A percentile compares a stretch with the other conserved stretches of the same genome.
Evolutionary conservation across 257 asterid genomes (phyloP).

Genomic region (Solanum pinnatisectum): DNA sequence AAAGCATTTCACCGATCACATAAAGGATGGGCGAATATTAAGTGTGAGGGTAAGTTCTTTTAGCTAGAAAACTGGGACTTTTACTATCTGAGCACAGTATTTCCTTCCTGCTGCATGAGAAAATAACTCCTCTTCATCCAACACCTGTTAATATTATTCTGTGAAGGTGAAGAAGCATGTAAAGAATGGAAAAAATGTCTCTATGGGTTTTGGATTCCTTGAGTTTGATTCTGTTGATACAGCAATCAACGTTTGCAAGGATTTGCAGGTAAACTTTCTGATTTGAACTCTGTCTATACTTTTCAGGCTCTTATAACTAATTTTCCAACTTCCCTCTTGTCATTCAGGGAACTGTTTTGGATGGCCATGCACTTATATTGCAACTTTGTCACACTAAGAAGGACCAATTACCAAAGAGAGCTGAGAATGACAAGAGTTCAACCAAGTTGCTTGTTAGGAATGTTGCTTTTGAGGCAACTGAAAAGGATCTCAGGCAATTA

Average conservation of each 20-base stretch:
- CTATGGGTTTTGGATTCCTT: constrained; percentile 91
- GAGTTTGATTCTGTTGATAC: constrained; percentile 85
- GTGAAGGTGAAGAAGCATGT: constrained; percentile 76
- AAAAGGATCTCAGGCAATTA: constrained; percentile 77
- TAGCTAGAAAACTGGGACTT: background rate
- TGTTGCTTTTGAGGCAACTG: constrained; percentile 96
- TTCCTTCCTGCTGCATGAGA: background rate
- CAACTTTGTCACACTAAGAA: constrained; percentile 76
- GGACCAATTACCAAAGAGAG: constrained; percentile 31
- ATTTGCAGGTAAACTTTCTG: constrained; percentile 48
- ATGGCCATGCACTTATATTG: constrained; percentile 88
- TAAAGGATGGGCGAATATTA: constrained; percentile 65
- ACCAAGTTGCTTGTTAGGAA: constrained; percentile 86
- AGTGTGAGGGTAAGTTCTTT: constrained; percentile 75
- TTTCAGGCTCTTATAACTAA: background rate
- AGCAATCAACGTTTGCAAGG: constrained; percentile 63
- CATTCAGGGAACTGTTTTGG: constrained; percentile 74
- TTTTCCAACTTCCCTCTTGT: constrained; percentile 4
- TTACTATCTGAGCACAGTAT: background rate
- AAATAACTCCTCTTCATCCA: background rate
- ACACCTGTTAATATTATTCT: background rate
- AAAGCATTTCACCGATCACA: constrained; percentile 50
- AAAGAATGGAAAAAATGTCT: constrained; percentile 78
- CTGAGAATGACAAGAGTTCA: constrained; percentile 53
- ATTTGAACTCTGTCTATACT: background rate